A percentile compares a stretch with the other conserved stretches of the same genome.
Evolutionary conservation across 371 early-diverging fungal species (phyloP).

Genomic region (Cokeromyces recurvatus): DNA sequence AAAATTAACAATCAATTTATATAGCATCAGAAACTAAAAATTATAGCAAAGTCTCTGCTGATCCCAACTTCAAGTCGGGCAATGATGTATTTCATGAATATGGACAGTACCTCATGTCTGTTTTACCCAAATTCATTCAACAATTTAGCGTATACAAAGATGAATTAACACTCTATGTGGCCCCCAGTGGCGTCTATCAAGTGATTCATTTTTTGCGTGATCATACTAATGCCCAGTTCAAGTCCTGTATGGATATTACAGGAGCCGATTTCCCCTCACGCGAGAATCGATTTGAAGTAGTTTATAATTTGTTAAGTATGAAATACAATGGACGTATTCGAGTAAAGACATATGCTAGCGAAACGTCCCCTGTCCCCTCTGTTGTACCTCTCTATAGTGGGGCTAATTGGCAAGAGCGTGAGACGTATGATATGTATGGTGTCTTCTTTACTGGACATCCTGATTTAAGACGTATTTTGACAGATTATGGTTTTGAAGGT

Average conservation of each 20-base stretch:
- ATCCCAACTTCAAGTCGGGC: slow-evolving; percentile 47
- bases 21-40: slow-evolving; percentile 8
- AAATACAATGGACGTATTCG: slow-evolving; percentile 92
- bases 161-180: slow-evolving; percentile 90
- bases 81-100: slow-evolving; percentile 72
- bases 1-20: neutral
- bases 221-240: slow-evolving; percentile 90
- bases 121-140: slow-evolving; percentile 94
- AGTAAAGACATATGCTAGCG: slow-evolving; percentile 95
- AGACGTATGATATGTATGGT: slow-evolving; percentile 98
- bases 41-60: slow-evolving; percentile 23
- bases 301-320: slow-evolving; percentile 88
- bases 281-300: slow-evolving; percentile 92
- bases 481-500: slow-evolving; percentile 98
- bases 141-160: slow-evolving; percentile 97
- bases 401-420: slow-evolving; percentile 98
- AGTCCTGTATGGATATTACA: slow-evolving; percentile 83
- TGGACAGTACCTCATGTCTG: slow-evolving; percentile 83
- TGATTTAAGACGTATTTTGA: slow-evolving; percentile 94
- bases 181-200: slow-evolving; percentile 76
- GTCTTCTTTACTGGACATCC: slow-evolving; percentile 95
- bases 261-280: slow-evolving; percentile 92
- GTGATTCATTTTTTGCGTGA: slow-evolving; percentile 89
- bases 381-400: slow-evolving; percentile 68
- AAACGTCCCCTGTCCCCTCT: slow-evolving; percentile 89